Percentiles rank a stretch among this genome's conserved stretches.
Evolutionary conservation across 371 early-diverging fungal genomes (phyloP).

Genomic region (Chytridium lagenaria): DNA sequence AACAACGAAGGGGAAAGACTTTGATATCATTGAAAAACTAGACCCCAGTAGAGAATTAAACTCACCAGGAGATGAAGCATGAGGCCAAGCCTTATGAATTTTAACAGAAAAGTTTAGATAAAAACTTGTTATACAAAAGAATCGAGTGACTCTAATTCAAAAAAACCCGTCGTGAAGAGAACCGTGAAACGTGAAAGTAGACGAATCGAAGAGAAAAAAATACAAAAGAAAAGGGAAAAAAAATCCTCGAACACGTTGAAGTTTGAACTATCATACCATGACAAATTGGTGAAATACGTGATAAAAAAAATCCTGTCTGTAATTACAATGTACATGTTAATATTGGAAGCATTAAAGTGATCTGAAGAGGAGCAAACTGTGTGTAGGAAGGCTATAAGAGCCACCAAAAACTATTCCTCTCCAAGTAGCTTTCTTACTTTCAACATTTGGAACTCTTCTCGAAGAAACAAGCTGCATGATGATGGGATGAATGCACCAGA

Average conservation of each 20-base stretch:
- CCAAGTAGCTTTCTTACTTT: too few species aligned
- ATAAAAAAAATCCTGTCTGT: background rate
- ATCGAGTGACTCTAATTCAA: background rate
- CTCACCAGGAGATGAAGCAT: conserved; percentile 1
- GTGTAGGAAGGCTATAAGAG: too few species aligned
- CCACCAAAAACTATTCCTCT: too few species aligned
- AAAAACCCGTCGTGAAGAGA: too few species aligned
- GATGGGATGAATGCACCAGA: conserved; percentile 7
- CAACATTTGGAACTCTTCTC: background rate
- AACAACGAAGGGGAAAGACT: too few species aligned
- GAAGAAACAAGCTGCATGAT: background rate
- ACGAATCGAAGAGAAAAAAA: background rate
- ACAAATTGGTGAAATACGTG: conserved; percentile 35
- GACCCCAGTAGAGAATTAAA: background rate
- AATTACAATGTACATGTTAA: background rate
- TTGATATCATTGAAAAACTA: too few species aligned
- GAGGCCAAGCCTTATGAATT: background rate
- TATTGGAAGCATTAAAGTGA: background rate
- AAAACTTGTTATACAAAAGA: too few species aligned
- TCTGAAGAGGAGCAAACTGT: too few species aligned
- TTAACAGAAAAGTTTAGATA: background rate
- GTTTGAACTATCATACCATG: conserved; percentile 14
- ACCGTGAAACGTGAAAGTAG: too few species aligned
- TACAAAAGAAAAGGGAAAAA: conserved; percentile 8
- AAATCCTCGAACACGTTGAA: conserved; percentile 5